phyloP scores from a whole-genome alignment of 2,329 filamentous ascomycete species.

The Diaporthe caulivora region DNA sequence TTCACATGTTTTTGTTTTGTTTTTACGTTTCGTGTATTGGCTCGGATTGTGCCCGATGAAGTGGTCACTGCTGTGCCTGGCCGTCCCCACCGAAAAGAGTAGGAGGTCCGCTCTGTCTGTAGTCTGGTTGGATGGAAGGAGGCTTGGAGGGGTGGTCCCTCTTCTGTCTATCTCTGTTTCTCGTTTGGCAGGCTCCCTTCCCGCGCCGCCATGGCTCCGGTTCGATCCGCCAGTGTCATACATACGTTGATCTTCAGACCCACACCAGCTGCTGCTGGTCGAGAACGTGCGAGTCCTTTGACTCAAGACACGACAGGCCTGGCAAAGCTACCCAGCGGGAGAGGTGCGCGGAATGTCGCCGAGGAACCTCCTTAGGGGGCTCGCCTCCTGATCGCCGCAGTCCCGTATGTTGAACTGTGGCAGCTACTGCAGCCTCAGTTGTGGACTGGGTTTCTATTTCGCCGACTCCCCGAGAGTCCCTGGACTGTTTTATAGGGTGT shows the following conservation, averaged over 20 bases:
- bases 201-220: conserved; percentile 23
- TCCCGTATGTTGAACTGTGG: conserved; percentile 15
- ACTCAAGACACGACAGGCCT: conserved; percentile 13
- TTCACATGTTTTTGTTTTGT: conserved; percentile 29
- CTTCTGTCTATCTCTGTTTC: neutral
- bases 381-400: conserved; percentile 10
- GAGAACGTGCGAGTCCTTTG: conserved; percentile 20
- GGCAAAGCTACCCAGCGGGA: conserved; percentile 10
- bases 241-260: conserved; percentile 25
- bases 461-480: conserved; percentile 23
- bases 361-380: conserved; percentile 22
- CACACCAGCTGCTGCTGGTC: conserved; percentile 18
- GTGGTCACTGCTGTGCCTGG: conserved; percentile 16
- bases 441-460: conserved; percentile 2
- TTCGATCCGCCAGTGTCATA: conserved; percentile 24
- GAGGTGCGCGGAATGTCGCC: conserved; percentile 20
- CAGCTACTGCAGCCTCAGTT: neutral
- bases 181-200: conserved; percentile 4
- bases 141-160: neutral
- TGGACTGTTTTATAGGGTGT: conserved; percentile 3
- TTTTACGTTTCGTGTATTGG: conserved; percentile 7
- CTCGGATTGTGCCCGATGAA: conserved; percentile 37
- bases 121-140: no score
- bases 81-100: conserved; percentile 18
- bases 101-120: conserved; percentile 2